Evolutionary conservation across 2,329 filamentous ascomycete species (phyloP).

Genomic region (Fusarium sp.): DNA sequence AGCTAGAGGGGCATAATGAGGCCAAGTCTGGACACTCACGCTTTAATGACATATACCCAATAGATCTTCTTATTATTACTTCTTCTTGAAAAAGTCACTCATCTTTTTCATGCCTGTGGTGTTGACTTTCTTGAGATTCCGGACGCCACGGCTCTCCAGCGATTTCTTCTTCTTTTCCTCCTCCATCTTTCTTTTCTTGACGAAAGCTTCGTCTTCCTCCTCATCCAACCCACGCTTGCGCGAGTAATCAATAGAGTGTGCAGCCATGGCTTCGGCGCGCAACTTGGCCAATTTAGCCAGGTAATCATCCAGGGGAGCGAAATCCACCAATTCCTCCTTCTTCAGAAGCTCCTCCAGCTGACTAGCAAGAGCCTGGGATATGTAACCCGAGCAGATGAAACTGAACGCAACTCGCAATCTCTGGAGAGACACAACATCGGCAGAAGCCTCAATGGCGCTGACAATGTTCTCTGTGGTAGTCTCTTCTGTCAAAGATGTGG

Average conservation of each 20-base stretch:
- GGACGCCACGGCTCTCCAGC: constrained; percentile 78
- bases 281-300: constrained; percentile 73
- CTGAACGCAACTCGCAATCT: constrained; percentile 71
- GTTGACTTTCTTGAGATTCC: constrained; percentile 88
- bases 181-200: constrained; percentile 85
- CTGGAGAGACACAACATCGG: constrained; percentile 67
- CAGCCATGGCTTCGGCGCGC: constrained; percentile 75
- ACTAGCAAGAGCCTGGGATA: constrained; percentile 58
- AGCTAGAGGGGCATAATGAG: constrained; percentile 49
- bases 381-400: constrained; percentile 72
- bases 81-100: constrained; percentile 91
- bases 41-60: constrained; percentile 48
- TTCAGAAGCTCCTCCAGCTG: constrained; percentile 57
- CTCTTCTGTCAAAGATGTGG: constrained; percentile 57
- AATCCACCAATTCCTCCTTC: constrained; percentile 64
- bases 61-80: constrained; percentile 46
- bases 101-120: constrained; percentile 96
- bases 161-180: constrained; percentile 89
- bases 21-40: constrained; percentile 10
- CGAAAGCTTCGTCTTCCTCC: constrained; percentile 71
- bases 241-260: constrained; percentile 77
- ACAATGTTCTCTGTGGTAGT: constrained; percentile 50
- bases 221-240: constrained; percentile 76
- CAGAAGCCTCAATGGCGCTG: constrained; percentile 59
- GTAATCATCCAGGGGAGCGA: constrained; percentile 77